phyloP scores from a whole-genome alignment of 2,329 filamentous ascomycete species.

The Tolypocladium pustulatum region DNA sequence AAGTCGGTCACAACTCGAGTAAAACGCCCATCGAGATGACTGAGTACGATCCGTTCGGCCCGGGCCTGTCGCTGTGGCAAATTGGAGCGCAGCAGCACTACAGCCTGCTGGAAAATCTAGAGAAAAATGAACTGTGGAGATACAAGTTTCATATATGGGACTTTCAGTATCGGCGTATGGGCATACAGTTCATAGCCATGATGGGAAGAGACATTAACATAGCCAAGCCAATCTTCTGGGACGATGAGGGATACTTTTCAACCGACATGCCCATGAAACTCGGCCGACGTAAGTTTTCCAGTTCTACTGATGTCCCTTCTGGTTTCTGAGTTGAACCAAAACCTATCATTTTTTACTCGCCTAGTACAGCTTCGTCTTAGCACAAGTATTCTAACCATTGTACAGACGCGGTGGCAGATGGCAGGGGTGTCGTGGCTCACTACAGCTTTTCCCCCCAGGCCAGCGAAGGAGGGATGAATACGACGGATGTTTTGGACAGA shows the following conservation, averaged over 20 bases:
- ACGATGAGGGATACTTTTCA: not conserved
- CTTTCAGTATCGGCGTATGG: not conserved
- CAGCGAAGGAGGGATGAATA: not conserved
- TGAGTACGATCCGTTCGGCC: not conserved
- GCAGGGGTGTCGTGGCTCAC: not conserved
- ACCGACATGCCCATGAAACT: not conserved
- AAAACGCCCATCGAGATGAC: not conserved
- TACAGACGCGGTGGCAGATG: not conserved
- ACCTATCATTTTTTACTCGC: too few species aligned
- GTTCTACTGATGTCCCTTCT: too few species aligned
- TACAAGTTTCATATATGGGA: not conserved
- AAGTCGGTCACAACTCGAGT: too few species aligned
- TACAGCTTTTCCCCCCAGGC: not conserved
- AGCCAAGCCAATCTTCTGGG: not conserved
- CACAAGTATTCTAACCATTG: too few species aligned
- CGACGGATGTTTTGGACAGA: not conserved
- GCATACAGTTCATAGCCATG: not conserved
- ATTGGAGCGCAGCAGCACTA: not conserved
- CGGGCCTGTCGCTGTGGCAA: not conserved
- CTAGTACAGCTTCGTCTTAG: too few species aligned
- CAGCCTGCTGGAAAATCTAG: not conserved
- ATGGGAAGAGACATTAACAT: not conserved
- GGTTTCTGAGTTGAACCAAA: not conserved
- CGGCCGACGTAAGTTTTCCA: not conserved
- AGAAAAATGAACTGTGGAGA: not conserved